Evolutionary conservation across 441 rosid genomes (phyloP).

Genomic region (Erodium moschatum): DNA sequence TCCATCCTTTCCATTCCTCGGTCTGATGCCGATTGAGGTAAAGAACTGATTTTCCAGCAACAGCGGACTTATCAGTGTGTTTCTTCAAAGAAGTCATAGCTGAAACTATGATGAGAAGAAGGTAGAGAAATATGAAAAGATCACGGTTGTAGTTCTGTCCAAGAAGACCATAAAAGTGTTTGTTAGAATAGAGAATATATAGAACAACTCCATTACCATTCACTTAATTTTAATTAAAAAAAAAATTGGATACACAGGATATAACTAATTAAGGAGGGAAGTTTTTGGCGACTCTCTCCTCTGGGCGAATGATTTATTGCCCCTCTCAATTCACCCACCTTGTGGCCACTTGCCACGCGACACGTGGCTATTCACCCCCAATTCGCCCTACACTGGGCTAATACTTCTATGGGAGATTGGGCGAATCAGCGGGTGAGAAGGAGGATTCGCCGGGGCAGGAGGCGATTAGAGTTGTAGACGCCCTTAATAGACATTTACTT

Average conservation of each 20-base stretch:
- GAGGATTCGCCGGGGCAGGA: too few species aligned
- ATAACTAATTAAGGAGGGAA: background rate
- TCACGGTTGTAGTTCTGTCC: constrained; percentile 84
- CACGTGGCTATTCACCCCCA: too few species aligned
- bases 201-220: background rate
- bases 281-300: too few species aligned
- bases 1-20: constrained; percentile 99
- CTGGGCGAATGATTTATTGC: too few species aligned
- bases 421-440: too few species aligned
- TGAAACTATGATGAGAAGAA: constrained; percentile 80
- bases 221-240: background rate
- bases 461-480: too few species aligned
- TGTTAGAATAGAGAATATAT: background rate
- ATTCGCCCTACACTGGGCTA: too few species aligned
- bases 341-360: too few species aligned
- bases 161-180: constrained; percentile 22
- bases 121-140: constrained; percentile 83
- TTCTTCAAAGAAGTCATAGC: constrained; percentile 84
- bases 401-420: too few species aligned
- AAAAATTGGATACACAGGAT: background rate
- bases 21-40: constrained; percentile 95
- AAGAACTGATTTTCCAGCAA: constrained; percentile 64
- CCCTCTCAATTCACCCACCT: too few species aligned
- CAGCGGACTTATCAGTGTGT: constrained; percentile 66
- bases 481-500: background rate